Evolutionary conservation across 306 rosid genomes (phyloP).

Genomic region (Acacia confusa): DNA sequence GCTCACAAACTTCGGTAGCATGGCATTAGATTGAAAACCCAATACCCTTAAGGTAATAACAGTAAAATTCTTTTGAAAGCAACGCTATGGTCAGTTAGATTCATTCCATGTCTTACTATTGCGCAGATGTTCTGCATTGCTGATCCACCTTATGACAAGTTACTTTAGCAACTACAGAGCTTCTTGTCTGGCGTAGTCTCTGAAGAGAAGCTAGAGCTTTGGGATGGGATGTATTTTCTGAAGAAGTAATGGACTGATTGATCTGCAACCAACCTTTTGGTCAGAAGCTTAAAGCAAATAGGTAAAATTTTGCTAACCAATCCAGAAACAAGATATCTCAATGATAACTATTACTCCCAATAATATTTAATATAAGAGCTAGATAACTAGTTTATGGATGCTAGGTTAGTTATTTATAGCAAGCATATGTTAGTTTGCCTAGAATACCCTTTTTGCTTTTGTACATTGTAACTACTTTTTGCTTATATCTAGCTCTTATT

Average conservation of each 20-base stretch:
- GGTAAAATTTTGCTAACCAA: constrained; percentile 35
- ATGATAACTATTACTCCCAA: background rate
- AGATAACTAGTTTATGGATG: no score
- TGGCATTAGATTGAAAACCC: constrained; percentile 89
- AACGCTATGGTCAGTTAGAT: constrained; percentile 1
- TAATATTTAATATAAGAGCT: no score
- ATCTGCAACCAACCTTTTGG: constrained; percentile 23
- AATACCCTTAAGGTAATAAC: constrained; percentile 89
- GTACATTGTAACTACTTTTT: no score
- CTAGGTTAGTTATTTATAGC: no score
- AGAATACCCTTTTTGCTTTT: no score
- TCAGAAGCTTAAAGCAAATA: constrained; percentile 8
- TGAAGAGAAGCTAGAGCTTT: constrained; percentile 80
- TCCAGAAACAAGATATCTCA: constrained; percentile 19
- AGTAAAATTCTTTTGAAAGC: background rate
- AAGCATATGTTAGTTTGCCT: no score
- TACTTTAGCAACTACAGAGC: constrained; percentile 86
- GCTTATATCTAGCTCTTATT: no score
- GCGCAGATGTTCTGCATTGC: constrained; percentile 93
- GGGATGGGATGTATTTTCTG: constrained; percentile 79
- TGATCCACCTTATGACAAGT: constrained; percentile 88
- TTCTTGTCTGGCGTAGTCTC: constrained; percentile 82
- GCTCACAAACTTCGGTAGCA: constrained; percentile 56
- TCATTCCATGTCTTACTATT: constrained; percentile 7
- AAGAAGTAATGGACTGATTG: constrained; percentile 51